Base-by-base conservation (phyloP, 1,284 basidiomycete genomes). In the Kwoniella shivajii region DNA sequence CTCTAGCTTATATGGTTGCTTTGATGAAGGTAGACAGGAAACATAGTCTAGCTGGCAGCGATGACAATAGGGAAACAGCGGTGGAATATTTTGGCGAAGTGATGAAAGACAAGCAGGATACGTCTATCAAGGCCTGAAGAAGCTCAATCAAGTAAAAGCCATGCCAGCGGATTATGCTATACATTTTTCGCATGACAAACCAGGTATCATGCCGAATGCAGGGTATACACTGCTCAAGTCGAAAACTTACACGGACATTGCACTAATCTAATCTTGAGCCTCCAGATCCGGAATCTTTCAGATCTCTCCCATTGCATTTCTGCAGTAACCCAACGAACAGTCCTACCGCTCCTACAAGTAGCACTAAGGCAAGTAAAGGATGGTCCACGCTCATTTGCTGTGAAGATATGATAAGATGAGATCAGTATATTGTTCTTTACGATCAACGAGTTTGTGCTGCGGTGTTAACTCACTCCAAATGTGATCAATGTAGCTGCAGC, bases 351-450 rank as follows among this genome's bases (percentile, higher is more conserved):
- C 58, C 59, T 9, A 75, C 60, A 14, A 76, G 57, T 16, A 59
- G 50, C 34, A 75, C 30, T n/a, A 77, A 41, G 9, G 73, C 67
- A 11, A 73, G 30, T 50, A 79, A 52, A 0, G 77, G 78, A 56
- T 79, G 75, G 18, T 72, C 61, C n/a, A 66, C 60, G 27, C 60
- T 64, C 59, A 63, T 59, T 59, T 68, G 59, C 69, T 72, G 47
- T 31, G n/a, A n/a, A n/a, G n/a, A n/a, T n/a, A n/a, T 24, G 30
- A 34, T 24, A 1, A 20, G 29, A 47, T n/a, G 37, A 34, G 18
- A 45, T 59, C 45, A 60, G 57, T 37, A 33, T 22, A n/a, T n/a
- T n/a, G n/a, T n/a, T 37, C 30, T 29, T 20, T n/a, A 31, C n/a
- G 6, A 45, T 38, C 43, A 18, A 59, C 56, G 13, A 50, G 34